Percentiles rank a stretch among this genome's conserved stretches.
phyloP scores from a whole-genome alignment of 2,329 filamentous ascomycete genomes.

The Aspergillus sp. region DNA sequence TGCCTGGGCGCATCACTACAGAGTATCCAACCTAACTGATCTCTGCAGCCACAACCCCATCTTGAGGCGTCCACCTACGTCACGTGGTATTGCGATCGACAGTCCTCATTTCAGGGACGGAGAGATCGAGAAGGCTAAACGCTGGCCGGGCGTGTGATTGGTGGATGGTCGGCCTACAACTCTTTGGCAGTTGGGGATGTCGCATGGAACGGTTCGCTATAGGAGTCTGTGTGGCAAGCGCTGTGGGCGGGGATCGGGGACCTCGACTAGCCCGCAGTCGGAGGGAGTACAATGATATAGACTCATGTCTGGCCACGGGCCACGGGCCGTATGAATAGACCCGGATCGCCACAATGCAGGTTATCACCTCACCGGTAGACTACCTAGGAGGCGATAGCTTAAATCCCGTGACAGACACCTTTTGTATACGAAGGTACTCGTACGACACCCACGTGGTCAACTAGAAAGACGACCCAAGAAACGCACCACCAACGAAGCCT shows the following conservation, averaged over 20 bases:
- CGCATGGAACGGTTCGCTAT: background rate
- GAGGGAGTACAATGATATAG: slow-evolving; percentile 3
- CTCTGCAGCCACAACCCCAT: background rate
- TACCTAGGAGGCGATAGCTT: too few species aligned
- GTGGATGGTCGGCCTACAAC: background rate
- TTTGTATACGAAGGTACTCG: too few species aligned
- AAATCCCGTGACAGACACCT: too few species aligned
- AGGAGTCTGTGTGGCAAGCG: background rate
- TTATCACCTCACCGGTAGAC: too few species aligned
- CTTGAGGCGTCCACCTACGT: slow-evolving; percentile 9
- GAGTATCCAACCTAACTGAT: background rate
- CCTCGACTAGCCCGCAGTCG: background rate
- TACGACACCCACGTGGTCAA: background rate
- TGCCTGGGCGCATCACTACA: background rate
- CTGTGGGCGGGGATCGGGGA: background rate
- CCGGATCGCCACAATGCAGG: too few species aligned
- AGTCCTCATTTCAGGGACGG: slow-evolving; percentile 5
- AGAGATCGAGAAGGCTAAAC: background rate
- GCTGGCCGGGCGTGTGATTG: background rate
- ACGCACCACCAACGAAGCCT: background rate
- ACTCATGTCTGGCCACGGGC: slow-evolving; percentile 10
- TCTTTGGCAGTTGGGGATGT: background rate
- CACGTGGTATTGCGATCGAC: slow-evolving; percentile 14
- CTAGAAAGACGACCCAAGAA: background rate
- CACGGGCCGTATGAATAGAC: slow-evolving; percentile 4